A percentile compares a stretch with the other conserved stretches of the same genome.
Evolutionary conservation across 768 basidiomycete genomes (phyloP).

Genomic region (Suillus lakei): DNA sequence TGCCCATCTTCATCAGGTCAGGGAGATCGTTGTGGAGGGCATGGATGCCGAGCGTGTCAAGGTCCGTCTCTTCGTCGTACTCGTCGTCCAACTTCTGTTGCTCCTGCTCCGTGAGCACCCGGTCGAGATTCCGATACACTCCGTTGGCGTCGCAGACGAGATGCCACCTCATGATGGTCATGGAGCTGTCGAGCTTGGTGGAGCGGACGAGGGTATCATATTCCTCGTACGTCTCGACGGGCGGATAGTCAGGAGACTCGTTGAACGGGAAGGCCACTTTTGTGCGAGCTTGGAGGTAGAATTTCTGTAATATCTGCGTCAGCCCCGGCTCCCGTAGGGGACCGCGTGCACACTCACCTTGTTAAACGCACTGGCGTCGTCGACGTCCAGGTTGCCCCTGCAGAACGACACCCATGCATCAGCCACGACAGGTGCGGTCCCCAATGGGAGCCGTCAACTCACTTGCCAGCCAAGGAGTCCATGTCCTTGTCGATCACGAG

Average conservation of each 20-base stretch:
- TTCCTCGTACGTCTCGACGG: not conserved
- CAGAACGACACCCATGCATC: too few relatives aligned
- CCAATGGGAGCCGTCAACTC: not conserved
- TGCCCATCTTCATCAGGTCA: not conserved
- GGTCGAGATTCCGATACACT: too few relatives aligned
- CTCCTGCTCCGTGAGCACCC: not conserved
- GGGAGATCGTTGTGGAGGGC: too few relatives aligned
- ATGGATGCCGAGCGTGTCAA: too few relatives aligned
- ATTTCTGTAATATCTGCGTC: not conserved
- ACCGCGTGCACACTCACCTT: not conserved
- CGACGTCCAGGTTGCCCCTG: too few relatives aligned
- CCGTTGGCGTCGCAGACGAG: not conserved
- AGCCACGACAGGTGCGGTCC: not conserved
- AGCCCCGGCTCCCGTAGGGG: too few relatives aligned
- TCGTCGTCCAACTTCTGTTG: too few relatives aligned
- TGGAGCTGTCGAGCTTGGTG: not conserved
- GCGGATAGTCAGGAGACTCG: not conserved
- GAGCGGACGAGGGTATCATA: not conserved
- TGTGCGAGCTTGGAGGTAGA: not conserved
- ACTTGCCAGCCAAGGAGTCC: too few relatives aligned
- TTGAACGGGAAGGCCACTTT: not conserved
- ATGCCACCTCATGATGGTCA: not conserved
- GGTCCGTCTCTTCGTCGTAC: not conserved
- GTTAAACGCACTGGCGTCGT: too few relatives aligned
- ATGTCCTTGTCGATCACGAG: too few relatives aligned